Evolutionary conservation across 2,329 filamentous ascomycete species (phyloP), one percentile per base, ranked within the genome.

Genomic region (Purpureocillium lavendulum): DNA sequence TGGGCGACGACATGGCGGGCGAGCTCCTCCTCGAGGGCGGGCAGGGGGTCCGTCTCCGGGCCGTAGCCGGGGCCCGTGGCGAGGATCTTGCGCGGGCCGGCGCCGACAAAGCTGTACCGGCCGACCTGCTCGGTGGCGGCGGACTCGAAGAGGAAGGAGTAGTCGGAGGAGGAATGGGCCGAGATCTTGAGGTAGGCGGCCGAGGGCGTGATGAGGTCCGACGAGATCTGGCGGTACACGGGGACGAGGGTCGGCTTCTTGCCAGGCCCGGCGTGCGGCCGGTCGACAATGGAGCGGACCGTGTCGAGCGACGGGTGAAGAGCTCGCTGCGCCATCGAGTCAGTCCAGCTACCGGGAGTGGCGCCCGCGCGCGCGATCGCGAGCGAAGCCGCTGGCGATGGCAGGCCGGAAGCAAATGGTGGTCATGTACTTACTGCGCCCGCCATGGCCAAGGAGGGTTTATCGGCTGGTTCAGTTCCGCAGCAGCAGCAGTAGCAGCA

Each of bases 131-230:
- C 90, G 21, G 88, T 90, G 16, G 89, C 88, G 18, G 90, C 92
- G 54, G 88, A 95, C 66, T 98, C 92, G 62, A 95, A 94, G 35
- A 98, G 77, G 60, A 96, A 97, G 4, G 90, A 96, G 54, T 87
- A 80, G 50, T 86, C 81, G 36, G 84, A 85, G 32, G 60, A 53
- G 29, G 58, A 51, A 18, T 83, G 80, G 45, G 80, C 75, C 29
- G 86, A 82, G 50, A 96, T 74, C 65, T 96, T 97, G 49, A 98
- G 75, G 64, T 97, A 98, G 51, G 94, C 90, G 46, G 86, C 78
- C n/a, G 87, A 90, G 3, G 92, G 92, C 1, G 90, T 98, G 60
- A 97, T 75, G 50, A 97, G 82, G 62, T 96, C 90, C 52, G 90
- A 90, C 6, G 87, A 80, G 52, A 95, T 87, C 48, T 89, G 86